Evolutionary conservation across 2,329 filamentous ascomycete species (phyloP).

Genomic region (Dactylellina sp.): DNA sequence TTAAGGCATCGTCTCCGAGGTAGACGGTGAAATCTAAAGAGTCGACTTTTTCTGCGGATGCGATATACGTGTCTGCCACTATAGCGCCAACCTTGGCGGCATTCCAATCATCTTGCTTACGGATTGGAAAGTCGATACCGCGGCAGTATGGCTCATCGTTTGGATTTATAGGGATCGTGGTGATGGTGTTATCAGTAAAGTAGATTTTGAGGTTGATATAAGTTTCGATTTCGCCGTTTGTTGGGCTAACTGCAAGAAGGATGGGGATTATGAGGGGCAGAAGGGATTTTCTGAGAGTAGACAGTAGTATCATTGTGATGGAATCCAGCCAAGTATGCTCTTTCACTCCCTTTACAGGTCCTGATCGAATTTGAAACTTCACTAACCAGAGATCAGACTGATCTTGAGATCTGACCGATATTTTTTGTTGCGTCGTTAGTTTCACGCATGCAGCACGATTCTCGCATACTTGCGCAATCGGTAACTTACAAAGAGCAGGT

Average conservation of each 20-base stretch:
- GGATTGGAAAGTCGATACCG: slow-evolving; percentile 23
- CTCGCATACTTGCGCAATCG: slow-evolving; percentile 8
- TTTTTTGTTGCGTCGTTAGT: too few relatives aligned
- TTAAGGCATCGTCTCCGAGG: slow-evolving; percentile 11
- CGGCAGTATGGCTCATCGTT: slow-evolving; percentile 8
- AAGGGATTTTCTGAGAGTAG: slow-evolving; percentile 2
- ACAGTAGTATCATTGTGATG: slow-evolving; percentile 12
- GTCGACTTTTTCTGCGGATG: background rate
- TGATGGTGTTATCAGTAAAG: slow-evolving; percentile 39
- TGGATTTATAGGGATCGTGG: background rate
- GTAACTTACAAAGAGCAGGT: too few relatives aligned
- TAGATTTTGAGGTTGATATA: slow-evolving; percentile 36
- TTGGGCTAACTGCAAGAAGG: background rate
- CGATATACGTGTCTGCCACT: slow-evolving; percentile 10
- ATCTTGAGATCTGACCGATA: too few relatives aligned
- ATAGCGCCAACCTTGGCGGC: slow-evolving; percentile 16
- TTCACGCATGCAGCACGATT: slow-evolving; percentile 14
- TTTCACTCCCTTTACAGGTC: too few relatives aligned
- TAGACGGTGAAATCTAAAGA: slow-evolving; percentile 26
- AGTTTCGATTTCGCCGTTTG: slow-evolving; percentile 6
- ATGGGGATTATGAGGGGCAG: slow-evolving; percentile 7
- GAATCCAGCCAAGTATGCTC: too few relatives aligned
- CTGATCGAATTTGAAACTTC: too few relatives aligned
- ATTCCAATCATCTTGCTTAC: background rate
- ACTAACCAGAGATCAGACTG: too few relatives aligned